Evolutionary conservation across 2,329 filamentous ascomycete species (phyloP).

Genomic region (Trichoderma harzianum): DNA sequence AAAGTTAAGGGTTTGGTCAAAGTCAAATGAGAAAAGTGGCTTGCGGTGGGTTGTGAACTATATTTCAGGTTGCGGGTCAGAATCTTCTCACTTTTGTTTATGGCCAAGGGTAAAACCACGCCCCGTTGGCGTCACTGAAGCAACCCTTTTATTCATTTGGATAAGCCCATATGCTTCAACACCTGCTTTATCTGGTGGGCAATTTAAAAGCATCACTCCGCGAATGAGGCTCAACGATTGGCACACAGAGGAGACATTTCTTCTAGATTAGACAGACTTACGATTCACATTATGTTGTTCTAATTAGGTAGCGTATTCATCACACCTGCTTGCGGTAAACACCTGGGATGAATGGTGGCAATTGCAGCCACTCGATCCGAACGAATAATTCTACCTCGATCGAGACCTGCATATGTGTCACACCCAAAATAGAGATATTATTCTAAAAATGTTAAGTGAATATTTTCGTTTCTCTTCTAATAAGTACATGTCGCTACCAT

Average conservation of each 20-base stretch:
- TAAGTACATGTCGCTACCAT: not conserved
- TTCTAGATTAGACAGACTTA: not conserved
- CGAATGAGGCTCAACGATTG: not conserved
- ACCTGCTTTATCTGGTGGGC: not conserved
- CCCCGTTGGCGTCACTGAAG: not conserved
- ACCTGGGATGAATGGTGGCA: not conserved
- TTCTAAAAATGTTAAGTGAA: accelerated
- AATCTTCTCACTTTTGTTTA: too few species aligned
- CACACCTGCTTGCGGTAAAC: not conserved
- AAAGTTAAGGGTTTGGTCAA: too few species aligned
- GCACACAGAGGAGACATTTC: too few species aligned
- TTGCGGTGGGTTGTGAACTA: too few species aligned
- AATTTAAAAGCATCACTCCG: too few species aligned
- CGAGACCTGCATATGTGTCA: not conserved
- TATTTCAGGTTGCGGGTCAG: too few species aligned
- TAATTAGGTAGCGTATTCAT: not conserved
- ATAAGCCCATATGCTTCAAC: not conserved
- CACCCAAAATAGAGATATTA: not conserved
- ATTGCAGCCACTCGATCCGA: not conserved
- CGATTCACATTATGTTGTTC: not conserved
- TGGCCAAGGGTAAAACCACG: not conserved
- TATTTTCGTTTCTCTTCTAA: not conserved
- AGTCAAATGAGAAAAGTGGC: too few species aligned
- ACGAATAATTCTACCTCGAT: not conserved
- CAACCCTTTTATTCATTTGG: not conserved